Percentiles rank a stretch among this genome's conserved stretches.
Conservation (phyloP, 2,329 filamentous ascomycete species). For the Coniochaeta hoffmannii region DNA sequence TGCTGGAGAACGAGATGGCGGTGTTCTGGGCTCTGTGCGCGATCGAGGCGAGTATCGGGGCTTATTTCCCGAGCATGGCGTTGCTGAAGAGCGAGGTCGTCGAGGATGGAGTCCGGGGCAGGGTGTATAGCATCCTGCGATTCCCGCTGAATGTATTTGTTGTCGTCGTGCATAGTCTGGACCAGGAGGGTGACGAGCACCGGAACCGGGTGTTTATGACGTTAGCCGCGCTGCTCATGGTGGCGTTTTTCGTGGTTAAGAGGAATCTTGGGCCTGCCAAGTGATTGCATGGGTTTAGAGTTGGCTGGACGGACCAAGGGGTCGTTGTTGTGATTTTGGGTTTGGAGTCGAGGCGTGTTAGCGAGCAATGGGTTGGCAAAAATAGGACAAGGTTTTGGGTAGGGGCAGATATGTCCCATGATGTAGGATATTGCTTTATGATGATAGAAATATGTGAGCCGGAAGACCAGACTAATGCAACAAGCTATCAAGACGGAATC, state of each 20-base stretch:
- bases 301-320: background rate
- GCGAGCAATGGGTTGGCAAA: no score
- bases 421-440: no score
- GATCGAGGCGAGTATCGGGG: constrained; percentile 49
- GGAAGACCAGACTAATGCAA: no score
- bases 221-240: constrained; percentile 6
- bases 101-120: constrained; percentile 44
- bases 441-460: no score
- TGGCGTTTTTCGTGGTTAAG: constrained; percentile 7
- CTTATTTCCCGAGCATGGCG: constrained; percentile 50
- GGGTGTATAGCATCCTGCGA: constrained; percentile 49
- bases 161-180: constrained; percentile 36
- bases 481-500: no score
- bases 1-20: constrained; percentile 31
- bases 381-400: no score
- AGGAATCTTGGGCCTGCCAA: constrained; percentile 1
- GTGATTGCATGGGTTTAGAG: background rate
- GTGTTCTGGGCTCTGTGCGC: constrained; percentile 51
- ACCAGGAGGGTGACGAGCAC: constrained; percentile 30
- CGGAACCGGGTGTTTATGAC: constrained; percentile 20
- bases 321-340: background rate
- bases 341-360: no score
- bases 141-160: constrained; percentile 50
- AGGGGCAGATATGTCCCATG: no score
- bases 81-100: constrained; percentile 45